A percentile compares a stretch with the other conserved stretches of the same genome.
Evolutionary conservation across 164 flowering plant genomes (phyloP).

Genomic region (Tetracentron sinense): DNA sequence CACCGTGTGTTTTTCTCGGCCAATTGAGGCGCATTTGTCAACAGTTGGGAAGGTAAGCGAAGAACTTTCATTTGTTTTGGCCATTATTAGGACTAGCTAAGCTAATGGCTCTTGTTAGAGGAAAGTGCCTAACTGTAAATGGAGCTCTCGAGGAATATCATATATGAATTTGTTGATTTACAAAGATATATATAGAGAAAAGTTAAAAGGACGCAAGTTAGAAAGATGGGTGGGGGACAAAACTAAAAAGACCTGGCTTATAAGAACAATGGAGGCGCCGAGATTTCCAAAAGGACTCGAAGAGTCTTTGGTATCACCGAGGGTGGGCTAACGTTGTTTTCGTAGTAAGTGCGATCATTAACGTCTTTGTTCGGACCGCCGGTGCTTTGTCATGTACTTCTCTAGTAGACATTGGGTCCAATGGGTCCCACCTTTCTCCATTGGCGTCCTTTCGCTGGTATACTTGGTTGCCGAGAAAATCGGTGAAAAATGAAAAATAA

Average conservation of each 20-base stretch:
- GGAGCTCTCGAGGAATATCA: too few species aligned
- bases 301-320: slow-evolving; percentile 14
- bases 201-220: background rate
- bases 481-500: too few species aligned
- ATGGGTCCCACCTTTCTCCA: background rate
- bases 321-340: background rate
- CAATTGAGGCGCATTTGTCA: slow-evolving; percentile 14
- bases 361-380: slow-evolving; percentile 7
- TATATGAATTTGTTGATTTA: too few species aligned
- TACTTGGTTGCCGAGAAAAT: too few species aligned
- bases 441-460: too few species aligned
- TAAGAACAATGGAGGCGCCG: slow-evolving; percentile 20
- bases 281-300: slow-evolving; percentile 10
- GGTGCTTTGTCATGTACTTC: background rate
- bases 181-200: too few species aligned
- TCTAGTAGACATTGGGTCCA: too few species aligned
- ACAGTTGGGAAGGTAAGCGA: slow-evolving; percentile 13
- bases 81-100: slow-evolving; percentile 2
- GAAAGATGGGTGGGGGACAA: background rate
- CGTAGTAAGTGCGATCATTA: background rate
- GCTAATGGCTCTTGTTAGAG: background rate
- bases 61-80: background rate
- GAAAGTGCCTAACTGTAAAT: background rate
- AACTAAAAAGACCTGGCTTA: slow-evolving; percentile 1
- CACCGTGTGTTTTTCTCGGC: slow-evolving; percentile 26